These are phyloP conservation scores for Lachancea cidri DNA, from an alignment of 805 yeast genomes.

Conservation along the genomic window DNA sequence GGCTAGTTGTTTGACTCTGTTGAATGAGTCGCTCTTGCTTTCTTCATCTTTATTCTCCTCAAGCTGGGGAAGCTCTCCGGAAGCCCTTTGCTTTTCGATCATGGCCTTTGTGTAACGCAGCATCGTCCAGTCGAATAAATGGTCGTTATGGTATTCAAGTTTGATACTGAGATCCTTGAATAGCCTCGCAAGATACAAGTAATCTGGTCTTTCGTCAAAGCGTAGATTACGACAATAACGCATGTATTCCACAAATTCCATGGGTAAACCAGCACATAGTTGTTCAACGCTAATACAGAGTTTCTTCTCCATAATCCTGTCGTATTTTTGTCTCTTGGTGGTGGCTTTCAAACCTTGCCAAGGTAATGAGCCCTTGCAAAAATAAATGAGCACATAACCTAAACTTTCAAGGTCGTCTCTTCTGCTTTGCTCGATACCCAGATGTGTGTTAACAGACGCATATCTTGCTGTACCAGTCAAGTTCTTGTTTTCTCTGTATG, in stretches of 20 bases:
- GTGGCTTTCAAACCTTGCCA: constrained; percentile 99
- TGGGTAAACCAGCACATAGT: constrained; percentile 86
- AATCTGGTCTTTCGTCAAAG: constrained; percentile 96
- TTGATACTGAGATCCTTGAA: constrained; percentile 85
- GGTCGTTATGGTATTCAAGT: constrained; percentile 87
- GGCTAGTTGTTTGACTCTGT: constrained; percentile 30
- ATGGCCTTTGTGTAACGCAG: constrained; percentile 34
- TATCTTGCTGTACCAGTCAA: constrained; percentile 97
- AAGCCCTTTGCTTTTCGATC: constrained; percentile 29
- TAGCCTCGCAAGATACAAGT: constrained; percentile 77
- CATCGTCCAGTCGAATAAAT: constrained; percentile 95
- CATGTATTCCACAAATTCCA: constrained; percentile 82
- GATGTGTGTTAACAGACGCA: constrained; percentile 90
- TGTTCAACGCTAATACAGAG: constrained; percentile 83
- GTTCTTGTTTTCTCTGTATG: constrained; percentile 93
- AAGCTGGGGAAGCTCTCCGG: constrained; percentile 11
- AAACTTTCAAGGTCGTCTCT: constrained; percentile 94
- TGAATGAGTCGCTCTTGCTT: constrained; percentile 31
- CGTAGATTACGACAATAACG: constrained; percentile 84
- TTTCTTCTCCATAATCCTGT: constrained; percentile 91
- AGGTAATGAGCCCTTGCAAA: constrained; percentile 92
- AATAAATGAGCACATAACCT: constrained; percentile 91
- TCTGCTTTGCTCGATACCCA: constrained; percentile 95
- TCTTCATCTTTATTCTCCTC: constrained; percentile 11
- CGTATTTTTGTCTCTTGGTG: constrained; percentile 94